These are phyloP conservation scores for Malassezia pachydermatis DNA, from an alignment of 1,284 basidiomycete genomes.

Conservation along the genomic window DNA sequence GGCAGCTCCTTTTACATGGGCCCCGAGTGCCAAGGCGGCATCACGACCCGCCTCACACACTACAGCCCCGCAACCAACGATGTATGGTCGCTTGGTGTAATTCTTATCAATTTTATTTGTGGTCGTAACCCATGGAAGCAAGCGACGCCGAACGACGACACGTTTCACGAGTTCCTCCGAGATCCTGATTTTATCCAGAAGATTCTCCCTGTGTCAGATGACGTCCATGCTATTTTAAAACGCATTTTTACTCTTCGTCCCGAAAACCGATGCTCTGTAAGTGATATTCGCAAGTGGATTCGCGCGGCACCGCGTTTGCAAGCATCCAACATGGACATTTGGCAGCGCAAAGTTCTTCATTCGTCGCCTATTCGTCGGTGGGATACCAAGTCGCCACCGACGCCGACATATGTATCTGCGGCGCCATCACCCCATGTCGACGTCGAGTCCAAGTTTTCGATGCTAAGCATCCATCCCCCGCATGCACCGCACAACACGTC, in stretches of 20 bases:
- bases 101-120: constrained; percentile 78
- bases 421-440: not conserved
- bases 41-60: constrained; percentile 51
- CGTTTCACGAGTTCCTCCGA: constrained; percentile 53
- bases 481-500: too few species aligned
- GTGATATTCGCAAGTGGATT: constrained; percentile 34
- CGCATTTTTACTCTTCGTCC: constrained; percentile 41
- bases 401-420: not conserved
- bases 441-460: not conserved
- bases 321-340: constrained; percentile 37
- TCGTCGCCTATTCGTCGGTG: not conserved
- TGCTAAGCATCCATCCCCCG: not conserved
- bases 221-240: constrained; percentile 40
- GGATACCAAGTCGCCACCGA: not conserved
- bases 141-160: constrained; percentile 62
- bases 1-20: constrained; percentile 95
- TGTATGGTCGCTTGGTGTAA: constrained; percentile 86
- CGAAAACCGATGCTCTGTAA: constrained; percentile 33
- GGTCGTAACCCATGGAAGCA: constrained; percentile 78
- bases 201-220: constrained; percentile 46
- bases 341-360: constrained; percentile 11
- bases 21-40: constrained; percentile 86
- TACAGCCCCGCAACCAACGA: constrained; percentile 67
- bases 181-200: constrained; percentile 41
- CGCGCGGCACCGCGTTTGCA: constrained; percentile 33